phyloP scores from a whole-genome alignment of 2,329 filamentous ascomycete species.

The Colletotrichum tropicicola region DNA sequence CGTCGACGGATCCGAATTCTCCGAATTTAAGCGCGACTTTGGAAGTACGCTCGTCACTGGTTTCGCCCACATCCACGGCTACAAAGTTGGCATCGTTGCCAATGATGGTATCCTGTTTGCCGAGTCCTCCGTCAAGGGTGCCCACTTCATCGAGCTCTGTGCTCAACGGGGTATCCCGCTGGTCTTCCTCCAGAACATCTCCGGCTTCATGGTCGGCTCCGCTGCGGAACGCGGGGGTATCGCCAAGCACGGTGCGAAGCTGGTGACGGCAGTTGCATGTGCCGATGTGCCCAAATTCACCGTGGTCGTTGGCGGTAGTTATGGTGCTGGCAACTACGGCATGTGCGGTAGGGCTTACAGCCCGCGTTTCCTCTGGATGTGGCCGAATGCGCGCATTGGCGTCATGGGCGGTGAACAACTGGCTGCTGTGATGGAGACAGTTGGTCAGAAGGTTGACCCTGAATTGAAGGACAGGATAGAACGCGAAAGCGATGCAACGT shows the following conservation, averaged over 20 bases:
- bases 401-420: constrained; percentile 98
- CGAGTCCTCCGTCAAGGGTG: constrained; percentile 88
- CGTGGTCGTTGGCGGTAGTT: constrained; percentile 91
- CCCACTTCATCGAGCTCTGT: constrained; percentile 97
- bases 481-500: constrained; percentile 86
- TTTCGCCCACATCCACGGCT: constrained; percentile 89
- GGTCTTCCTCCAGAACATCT: constrained; percentile 96
- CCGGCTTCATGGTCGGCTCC: constrained; percentile 96
- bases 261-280: constrained; percentile 94
- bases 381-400: constrained; percentile 95
- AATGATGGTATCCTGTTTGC: constrained; percentile 97
- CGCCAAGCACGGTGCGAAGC: constrained; percentile 96
- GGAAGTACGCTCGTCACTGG: constrained; percentile 90
- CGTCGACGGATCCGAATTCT: constrained; percentile 88
- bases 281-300: constrained; percentile 97
- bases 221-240: constrained; percentile 95
- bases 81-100: constrained; percentile 90
- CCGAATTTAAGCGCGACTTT: constrained; percentile 94
- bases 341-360: constrained; percentile 97
- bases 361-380: constrained; percentile 94
- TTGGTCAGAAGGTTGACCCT: constrained; percentile 84
- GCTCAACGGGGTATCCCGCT: constrained; percentile 88
- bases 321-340: constrained; percentile 96
- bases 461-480: constrained; percentile 87
- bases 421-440: constrained; percentile 91